A percentile compares a stretch with the other conserved stretches of the same genome.
phyloP scores from a whole-genome alignment of 2,329 filamentous ascomycete species.

The Colletotrichum tabaci region DNA sequence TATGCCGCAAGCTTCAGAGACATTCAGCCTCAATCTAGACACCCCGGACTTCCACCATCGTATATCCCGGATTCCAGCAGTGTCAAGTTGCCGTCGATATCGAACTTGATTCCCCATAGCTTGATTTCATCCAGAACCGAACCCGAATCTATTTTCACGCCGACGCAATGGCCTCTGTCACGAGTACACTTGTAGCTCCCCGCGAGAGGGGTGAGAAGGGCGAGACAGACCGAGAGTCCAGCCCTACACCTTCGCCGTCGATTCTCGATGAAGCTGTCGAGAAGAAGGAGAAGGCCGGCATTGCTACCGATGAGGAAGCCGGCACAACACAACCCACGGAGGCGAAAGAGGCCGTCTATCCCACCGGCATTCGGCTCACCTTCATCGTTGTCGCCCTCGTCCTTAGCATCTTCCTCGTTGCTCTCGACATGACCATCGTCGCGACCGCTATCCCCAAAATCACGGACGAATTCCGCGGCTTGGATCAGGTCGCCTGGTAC shows the following conservation, averaged over 20 bases:
- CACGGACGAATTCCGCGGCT: constrained; percentile 66
- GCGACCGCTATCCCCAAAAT: constrained; percentile 71
- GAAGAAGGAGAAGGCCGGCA: constrained; percentile 34
- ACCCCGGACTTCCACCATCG: neutral
- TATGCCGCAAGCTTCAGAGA: constrained; percentile 33
- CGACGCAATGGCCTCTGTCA: constrained; percentile 30
- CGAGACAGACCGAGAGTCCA: constrained; percentile 33
- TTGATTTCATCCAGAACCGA: neutral
- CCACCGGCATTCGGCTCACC: constrained; percentile 55
- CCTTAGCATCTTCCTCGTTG: constrained; percentile 64
- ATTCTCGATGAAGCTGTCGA: constrained; percentile 23
- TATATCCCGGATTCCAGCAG: neutral
- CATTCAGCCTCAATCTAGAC: constrained; percentile 11
- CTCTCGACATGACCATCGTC: constrained; percentile 69
- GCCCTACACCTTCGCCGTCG: constrained; percentile 39
- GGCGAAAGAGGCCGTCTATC: constrained; percentile 55
- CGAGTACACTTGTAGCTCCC: constrained; percentile 31
- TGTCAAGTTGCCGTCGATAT: neutral
- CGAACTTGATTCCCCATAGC: neutral
- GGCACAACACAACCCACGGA: constrained; percentile 26
- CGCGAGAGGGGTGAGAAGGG: constrained; percentile 20
- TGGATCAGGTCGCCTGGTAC: constrained; percentile 72
- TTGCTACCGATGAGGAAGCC: constrained; percentile 37
- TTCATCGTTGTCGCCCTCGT: constrained; percentile 64
- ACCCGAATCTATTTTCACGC: neutral